These are phyloP conservation scores for Austroboletus olivaceoglutinosus DNA, from an alignment of 1,284 basidiomycete genomes.

Conservation along the genomic window DNA sequence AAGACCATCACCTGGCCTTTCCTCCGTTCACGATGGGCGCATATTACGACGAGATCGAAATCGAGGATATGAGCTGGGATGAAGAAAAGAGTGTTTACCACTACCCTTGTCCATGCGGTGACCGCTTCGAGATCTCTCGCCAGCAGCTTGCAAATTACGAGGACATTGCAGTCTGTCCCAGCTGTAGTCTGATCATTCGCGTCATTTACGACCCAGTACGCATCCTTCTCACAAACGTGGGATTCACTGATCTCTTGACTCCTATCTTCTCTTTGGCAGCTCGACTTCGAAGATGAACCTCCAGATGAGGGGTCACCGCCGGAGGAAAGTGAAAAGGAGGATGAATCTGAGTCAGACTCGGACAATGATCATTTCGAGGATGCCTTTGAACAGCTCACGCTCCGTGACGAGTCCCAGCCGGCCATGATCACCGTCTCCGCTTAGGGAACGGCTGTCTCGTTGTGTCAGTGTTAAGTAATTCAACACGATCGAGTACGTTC, in stretches of 20 bases:
- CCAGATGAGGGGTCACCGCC: constrained; percentile 45
- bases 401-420: constrained; percentile 34
- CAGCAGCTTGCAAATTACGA: constrained; percentile 87
- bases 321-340: constrained; percentile 41
- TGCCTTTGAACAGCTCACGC: constrained; percentile 60
- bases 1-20: neutral
- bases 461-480: neutral
- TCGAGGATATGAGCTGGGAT: constrained; percentile 96
- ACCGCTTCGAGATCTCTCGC: constrained; percentile 95
- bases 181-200: constrained; percentile 90
- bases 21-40: constrained; percentile 55
- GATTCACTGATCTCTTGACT: neutral
- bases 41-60: constrained; percentile 92
- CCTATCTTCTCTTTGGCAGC: constrained; percentile 37
- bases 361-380: constrained; percentile 58
- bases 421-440: constrained; percentile 17
- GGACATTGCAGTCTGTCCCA: constrained; percentile 96
- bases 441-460: constrained; percentile 1
- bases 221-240: constrained; percentile 15
- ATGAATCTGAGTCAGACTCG: constrained; percentile 40
- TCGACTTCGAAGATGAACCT: constrained; percentile 70
- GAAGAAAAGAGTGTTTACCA: constrained; percentile 81
- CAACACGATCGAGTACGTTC: constrained; percentile 3
- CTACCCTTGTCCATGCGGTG: constrained; percentile 98
- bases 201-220: constrained; percentile 95